A percentile compares a stretch with the other conserved stretches of the same genome.
Evolutionary conservation across 345 rosid species (phyloP).

Genomic region (Theobroma cacao): DNA sequence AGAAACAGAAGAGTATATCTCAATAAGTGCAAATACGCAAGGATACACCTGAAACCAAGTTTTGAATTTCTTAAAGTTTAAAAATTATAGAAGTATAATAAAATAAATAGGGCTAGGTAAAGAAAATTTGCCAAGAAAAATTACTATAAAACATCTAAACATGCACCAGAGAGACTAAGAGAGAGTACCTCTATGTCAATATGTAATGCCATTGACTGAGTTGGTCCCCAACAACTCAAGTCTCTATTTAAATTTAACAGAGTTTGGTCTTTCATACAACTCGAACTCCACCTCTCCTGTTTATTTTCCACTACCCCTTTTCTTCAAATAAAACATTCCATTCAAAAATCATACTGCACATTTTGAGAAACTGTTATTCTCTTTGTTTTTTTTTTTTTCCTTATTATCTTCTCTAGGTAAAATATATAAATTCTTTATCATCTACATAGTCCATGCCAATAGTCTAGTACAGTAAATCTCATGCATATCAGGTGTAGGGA

Average conservation of each 20-base stretch:
- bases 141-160: background rate
- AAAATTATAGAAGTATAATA: too few species aligned
- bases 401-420: background rate
- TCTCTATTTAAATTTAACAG: background rate
- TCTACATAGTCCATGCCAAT: background rate
- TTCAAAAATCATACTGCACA: background rate
- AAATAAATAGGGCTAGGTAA: background rate
- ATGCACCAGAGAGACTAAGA: background rate
- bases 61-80: background rate
- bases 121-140: background rate
- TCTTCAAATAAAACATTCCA: background rate
- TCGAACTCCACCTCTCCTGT: background rate
- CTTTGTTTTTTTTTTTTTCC: background rate
- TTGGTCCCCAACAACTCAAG: background rate
- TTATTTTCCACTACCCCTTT: background rate
- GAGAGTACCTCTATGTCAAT: background rate
- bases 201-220: background rate
- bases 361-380: background rate
- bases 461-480: background rate
- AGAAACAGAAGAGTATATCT: background rate
- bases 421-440: background rate
- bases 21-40: background rate
- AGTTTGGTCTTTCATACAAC: background rate
- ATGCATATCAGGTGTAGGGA: background rate
- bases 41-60: background rate